Evolutionary conservation across 495 filamentous ascomycete species (phyloP).

Genomic region (Penicillium subrubescens): DNA sequence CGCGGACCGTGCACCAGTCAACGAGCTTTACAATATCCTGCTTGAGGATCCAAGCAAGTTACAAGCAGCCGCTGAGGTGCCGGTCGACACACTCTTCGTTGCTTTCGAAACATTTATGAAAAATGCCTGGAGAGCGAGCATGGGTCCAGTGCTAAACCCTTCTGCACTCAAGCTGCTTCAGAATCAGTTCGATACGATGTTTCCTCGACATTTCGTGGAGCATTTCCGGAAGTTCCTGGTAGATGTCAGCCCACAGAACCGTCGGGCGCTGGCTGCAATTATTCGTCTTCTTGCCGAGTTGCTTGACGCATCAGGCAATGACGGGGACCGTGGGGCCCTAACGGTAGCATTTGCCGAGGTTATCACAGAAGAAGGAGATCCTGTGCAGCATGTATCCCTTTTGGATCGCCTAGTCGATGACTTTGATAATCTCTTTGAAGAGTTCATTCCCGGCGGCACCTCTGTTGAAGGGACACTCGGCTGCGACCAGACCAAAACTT

Average conservation of each 20-base stretch:
- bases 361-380: conserved; percentile 72
- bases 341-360: conserved; percentile 91
- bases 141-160: conserved; percentile 76
- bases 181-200: conserved; percentile 69
- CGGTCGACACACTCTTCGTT: conserved; percentile 87
- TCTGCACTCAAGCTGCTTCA: conserved; percentile 69
- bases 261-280: conserved; percentile 80
- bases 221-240: conserved; percentile 74
- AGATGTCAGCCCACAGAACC: conserved; percentile 89
- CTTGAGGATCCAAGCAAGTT: conserved; percentile 77
- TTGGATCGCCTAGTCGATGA: conserved; percentile 93
- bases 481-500: conserved; percentile 50
- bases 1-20: conserved; percentile 77
- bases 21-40: conserved; percentile 88
- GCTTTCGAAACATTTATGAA: conserved; percentile 94
- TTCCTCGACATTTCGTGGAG: conserved; percentile 80
- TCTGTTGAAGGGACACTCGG: conserved; percentile 45
- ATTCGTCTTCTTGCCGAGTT: conserved; percentile 86
- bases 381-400: conserved; percentile 84
- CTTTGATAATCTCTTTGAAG: conserved; percentile 83
- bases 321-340: conserved; percentile 86
- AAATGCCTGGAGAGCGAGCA: conserved; percentile 84
- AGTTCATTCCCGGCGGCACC: conserved; percentile 53
- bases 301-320: conserved; percentile 90
- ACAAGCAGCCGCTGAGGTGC: conserved; percentile 71